phyloP scores from a whole-genome alignment of 352 stramenopile species.

The Phytopythium boreale region DNA sequence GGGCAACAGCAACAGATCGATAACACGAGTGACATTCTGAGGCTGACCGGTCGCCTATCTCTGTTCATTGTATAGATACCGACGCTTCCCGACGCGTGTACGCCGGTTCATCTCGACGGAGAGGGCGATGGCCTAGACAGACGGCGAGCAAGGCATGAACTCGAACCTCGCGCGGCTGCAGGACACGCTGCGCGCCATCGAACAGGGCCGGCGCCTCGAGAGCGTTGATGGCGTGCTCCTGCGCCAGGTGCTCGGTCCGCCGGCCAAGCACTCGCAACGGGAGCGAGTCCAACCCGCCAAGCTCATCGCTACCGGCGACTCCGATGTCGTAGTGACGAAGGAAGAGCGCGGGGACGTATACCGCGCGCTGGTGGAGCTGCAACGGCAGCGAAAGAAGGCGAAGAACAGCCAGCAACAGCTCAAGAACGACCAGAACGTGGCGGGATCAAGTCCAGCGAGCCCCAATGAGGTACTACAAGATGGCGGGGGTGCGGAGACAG shows the following conservation, averaged over 20 bases:
- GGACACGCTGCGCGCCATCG: constrained; percentile 47
- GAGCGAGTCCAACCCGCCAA: constrained; percentile 6
- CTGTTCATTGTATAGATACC: not conserved
- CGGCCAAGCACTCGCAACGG: not conserved
- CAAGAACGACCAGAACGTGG: not conserved
- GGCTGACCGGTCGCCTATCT: not conserved
- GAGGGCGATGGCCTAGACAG: not conserved
- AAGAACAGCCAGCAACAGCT: constrained; percentile 10
- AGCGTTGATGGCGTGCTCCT: constrained; percentile 48
- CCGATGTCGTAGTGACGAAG: constrained; percentile 11
- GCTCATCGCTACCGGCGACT: not conserved
- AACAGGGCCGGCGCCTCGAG: constrained; percentile 45
- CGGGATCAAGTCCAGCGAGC: not conserved
- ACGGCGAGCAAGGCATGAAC: not conserved
- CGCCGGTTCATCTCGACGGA: not conserved
- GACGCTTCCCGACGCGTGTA: not conserved
- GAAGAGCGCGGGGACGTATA: constrained; percentile 32
- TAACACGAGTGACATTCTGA: not conserved
- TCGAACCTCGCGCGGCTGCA: constrained; percentile 39
- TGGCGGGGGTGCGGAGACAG: not conserved
- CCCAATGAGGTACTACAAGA: not conserved
- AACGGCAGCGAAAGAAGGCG: constrained; percentile 14
- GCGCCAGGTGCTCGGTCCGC: constrained; percentile 33
- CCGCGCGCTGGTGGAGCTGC: constrained; percentile 33
- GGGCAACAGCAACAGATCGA: not conserved